Percentiles rank a stretch among this genome's conserved stretches.
These are phyloP conservation scores for Neodidymelliopsis sp. DNA, from an alignment of 2,329 filamentous ascomycete genomes.

Conservation along the genomic window DNA sequence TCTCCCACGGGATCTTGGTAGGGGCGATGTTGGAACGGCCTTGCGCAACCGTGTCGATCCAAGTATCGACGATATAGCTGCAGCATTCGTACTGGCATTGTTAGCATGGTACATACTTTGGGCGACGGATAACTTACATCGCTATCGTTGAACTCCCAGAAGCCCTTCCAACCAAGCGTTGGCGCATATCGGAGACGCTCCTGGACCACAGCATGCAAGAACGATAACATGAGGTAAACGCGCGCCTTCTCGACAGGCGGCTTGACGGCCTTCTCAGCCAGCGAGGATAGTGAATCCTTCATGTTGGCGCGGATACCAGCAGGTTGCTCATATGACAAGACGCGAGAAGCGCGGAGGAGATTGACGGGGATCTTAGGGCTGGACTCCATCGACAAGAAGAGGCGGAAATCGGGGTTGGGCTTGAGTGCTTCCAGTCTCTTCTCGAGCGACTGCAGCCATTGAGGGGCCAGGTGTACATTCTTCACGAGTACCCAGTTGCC, in stretches of 20 bases:
- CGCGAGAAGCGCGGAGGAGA: constrained; percentile 86
- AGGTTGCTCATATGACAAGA: constrained; percentile 97
- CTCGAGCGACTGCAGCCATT: constrained; percentile 96
- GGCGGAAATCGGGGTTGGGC: constrained; percentile 87
- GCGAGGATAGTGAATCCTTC: constrained; percentile 91
- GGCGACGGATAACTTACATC: constrained; percentile 73
- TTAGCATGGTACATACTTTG: constrained; percentile 39
- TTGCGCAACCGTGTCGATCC: constrained; percentile 83
- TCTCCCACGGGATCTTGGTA: constrained; percentile 93
- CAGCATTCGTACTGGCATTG: constrained; percentile 86
- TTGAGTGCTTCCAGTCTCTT: constrained; percentile 96
- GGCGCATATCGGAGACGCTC: constrained; percentile 94
- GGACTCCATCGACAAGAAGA: constrained; percentile 98
- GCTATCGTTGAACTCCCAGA: constrained; percentile 99
- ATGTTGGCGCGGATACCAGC: constrained; percentile 97
- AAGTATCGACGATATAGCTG: constrained; percentile 92
- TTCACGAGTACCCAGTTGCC: constrained; percentile 98
- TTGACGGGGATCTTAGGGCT: constrained; percentile 98
- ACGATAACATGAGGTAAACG: constrained; percentile 88
- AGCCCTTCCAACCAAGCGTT: constrained; percentile 94
- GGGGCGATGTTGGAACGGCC: constrained; percentile 93
- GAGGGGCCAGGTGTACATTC: constrained; percentile 95
- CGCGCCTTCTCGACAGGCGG: constrained; percentile 89
- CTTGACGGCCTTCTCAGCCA: constrained; percentile 78
- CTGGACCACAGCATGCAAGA: constrained; percentile 94